Evolutionary conservation across 1,284 basidiomycete genomes (phyloP).

Genomic region (Leccinum variabile): DNA sequence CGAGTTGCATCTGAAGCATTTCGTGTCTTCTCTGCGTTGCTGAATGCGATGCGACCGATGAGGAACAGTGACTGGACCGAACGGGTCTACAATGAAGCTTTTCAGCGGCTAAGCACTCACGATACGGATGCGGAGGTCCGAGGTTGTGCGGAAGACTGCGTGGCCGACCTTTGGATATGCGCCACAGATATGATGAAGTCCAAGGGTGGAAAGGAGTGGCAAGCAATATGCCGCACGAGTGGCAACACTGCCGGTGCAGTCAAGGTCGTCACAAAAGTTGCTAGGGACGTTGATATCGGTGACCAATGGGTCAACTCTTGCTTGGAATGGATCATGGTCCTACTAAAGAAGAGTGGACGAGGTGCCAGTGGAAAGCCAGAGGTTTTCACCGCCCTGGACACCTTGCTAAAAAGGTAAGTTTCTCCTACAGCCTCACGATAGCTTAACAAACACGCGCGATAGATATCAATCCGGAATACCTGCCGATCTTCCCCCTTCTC

Average conservation of each 20-base stretch:
- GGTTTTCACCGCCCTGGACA: slow-evolving; percentile 78
- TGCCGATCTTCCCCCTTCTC: slow-evolving; percentile 53
- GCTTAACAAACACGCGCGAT: slow-evolving; percentile 4
- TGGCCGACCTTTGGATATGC: slow-evolving; percentile 85
- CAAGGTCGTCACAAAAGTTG: slow-evolving; percentile 71
- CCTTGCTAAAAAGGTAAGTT: slow-evolving; percentile 66
- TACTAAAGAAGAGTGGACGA: slow-evolving; percentile 81
- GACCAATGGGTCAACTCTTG: slow-evolving; percentile 81
- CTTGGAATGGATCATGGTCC: slow-evolving; percentile 73
- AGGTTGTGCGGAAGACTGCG: slow-evolving; percentile 75
- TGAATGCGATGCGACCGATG: slow-evolving; percentile 63
- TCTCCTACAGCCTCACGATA: slow-evolving; percentile 13
- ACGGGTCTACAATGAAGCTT: slow-evolving; percentile 72
- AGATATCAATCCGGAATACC: slow-evolving; percentile 72
- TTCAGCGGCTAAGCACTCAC: slow-evolving; percentile 69
- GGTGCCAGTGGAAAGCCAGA: slow-evolving; percentile 80
- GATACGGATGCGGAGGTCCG: slow-evolving; percentile 93
- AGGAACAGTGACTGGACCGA: slow-evolving; percentile 63
- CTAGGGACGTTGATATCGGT: slow-evolving; percentile 61
- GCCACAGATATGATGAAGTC: slow-evolving; percentile 70
- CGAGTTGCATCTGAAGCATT: slow-evolving; percentile 83
- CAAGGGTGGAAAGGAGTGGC: slow-evolving; percentile 74
- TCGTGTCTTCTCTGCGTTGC: slow-evolving; percentile 69
- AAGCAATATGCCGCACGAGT: slow-evolving; percentile 75
- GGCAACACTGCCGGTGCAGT: slow-evolving; percentile 74